These are phyloP conservation scores for barrel medic (Medicago truncatula) DNA, from an alignment of 306 rosid species.

Conservation along the genomic window MtrunA17r5.0-ANR NC_053042.1:35974501-35975000, in stretches of 20 bases:
- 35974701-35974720: slow-evolving; percentile 94
- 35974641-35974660: slow-evolving; percentile 84
- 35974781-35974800: neutral
- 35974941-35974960: no score
- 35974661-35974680: slow-evolving; percentile 79
- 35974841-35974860: neutral
- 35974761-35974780: slow-evolving; percentile 2
- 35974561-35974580: slow-evolving; percentile 77
- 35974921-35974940: no score
- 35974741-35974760: slow-evolving; percentile 12
- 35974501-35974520: slow-evolving; percentile 25
- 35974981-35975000: no score
- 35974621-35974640: slow-evolving; percentile 86
- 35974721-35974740: slow-evolving; percentile 89
- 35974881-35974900: neutral
- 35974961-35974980: no score
- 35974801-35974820: slow-evolving; percentile 4
- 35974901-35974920: no score
- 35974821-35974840: neutral
- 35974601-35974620: slow-evolving; percentile 73
- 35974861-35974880: neutral
- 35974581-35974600: slow-evolving; percentile 86
- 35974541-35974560: slow-evolving; percentile 57
- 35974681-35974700: slow-evolving; percentile 73
- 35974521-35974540: slow-evolving; percentile 6